These are phyloP conservation scores for Narthecium ossifragum DNA, from an alignment of 106 monocot species.

Conservation along the genomic window DNA sequence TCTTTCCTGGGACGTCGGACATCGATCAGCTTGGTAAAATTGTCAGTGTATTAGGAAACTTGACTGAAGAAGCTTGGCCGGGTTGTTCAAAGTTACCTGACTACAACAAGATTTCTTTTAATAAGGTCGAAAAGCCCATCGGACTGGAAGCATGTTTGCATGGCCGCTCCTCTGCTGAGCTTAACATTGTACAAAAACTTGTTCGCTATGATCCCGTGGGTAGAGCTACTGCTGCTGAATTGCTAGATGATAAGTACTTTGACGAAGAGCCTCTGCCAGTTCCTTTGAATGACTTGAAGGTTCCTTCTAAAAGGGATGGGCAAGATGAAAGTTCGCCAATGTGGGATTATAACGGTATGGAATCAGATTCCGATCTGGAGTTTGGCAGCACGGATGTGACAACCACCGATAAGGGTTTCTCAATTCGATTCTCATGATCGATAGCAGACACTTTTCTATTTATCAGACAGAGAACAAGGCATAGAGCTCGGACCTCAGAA, in stretches of 20 bases:
- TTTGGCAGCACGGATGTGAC: constrained; percentile 56
- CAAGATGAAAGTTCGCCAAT: constrained; percentile 46
- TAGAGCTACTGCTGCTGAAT: constrained; percentile 50
- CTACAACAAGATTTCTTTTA: constrained; percentile 68
- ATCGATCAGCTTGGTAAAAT: constrained; percentile 82
- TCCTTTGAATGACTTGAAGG: constrained; percentile 41
- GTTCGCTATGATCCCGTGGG: constrained; percentile 54
- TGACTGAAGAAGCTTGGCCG: constrained; percentile 56
- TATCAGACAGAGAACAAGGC: no score
- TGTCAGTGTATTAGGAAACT: constrained; percentile 63
- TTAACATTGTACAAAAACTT: constrained; percentile 44
- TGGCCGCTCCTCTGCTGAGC: constrained; percentile 36
- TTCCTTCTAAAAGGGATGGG: constrained; percentile 43
- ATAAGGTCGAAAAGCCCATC: constrained; percentile 53
- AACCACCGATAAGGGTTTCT: constrained; percentile 33
- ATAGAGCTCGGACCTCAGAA: no score
- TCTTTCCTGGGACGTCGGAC: constrained; percentile 81
- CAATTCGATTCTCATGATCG: constrained; percentile 3
- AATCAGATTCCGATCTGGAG: constrained; percentile 50
- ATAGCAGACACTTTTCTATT: no score
- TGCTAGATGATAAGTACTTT: constrained; percentile 69
- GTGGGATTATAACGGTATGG: constrained; percentile 23
- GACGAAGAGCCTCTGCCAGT: constrained; percentile 55
- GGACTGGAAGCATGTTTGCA: constrained; percentile 56
- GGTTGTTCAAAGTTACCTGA: constrained; percentile 75